phyloP scores from a whole-genome alignment of 345 rosid species.

The Eucalyptus guilfoylei region DNA sequence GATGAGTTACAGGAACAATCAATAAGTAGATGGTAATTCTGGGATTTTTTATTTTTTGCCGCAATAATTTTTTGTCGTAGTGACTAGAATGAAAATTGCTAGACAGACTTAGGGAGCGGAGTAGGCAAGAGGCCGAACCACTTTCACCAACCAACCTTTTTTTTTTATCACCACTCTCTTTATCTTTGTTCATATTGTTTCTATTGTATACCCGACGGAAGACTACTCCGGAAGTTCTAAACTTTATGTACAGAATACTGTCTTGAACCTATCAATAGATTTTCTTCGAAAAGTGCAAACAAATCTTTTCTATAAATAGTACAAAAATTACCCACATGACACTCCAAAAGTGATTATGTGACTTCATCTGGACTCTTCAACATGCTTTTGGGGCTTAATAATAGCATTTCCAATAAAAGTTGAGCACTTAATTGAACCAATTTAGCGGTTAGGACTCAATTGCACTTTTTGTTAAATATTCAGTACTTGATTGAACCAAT shows the following conservation, averaged over 20 bases:
- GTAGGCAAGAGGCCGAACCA: background rate
- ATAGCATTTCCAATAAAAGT: background rate
- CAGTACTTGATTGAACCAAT: background rate
- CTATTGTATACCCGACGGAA: background rate
- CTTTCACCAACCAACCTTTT: background rate
- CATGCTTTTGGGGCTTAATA: background rate
- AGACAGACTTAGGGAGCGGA: background rate
- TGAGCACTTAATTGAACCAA: background rate
- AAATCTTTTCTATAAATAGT: background rate
- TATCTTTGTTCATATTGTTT: background rate
- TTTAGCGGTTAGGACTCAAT: background rate
- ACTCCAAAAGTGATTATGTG: background rate
- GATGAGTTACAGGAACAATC: background rate
- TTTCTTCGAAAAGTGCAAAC: background rate
- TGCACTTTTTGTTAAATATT: background rate
- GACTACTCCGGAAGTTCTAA: background rate
- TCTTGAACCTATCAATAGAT: background rate
- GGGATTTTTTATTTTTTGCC: background rate
- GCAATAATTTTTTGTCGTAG: background rate
- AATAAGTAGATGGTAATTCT: background rate
- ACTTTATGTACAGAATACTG: background rate
- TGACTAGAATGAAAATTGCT: background rate
- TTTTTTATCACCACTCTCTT: background rate
- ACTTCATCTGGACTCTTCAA: background rate
- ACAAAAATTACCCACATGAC: background rate